These are phyloP conservation scores for Microcera coccophila DNA, from an alignment of 2,329 filamentous ascomycete species.

Conservation along the genomic window DNA sequence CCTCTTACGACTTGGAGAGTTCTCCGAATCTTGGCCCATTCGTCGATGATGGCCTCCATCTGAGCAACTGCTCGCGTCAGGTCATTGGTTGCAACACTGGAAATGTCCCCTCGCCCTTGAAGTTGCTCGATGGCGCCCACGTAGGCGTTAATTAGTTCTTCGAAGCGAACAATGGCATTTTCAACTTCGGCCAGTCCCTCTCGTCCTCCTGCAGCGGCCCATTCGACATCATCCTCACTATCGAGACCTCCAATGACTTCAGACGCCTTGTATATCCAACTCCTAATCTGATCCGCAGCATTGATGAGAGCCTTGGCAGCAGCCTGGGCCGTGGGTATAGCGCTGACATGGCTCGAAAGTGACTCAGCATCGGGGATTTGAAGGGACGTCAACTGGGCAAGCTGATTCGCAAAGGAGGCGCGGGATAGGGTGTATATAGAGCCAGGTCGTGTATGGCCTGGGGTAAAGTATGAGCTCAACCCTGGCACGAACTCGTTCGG, in stretches of 20 bases:
- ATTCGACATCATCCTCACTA: slow-evolving; percentile 95
- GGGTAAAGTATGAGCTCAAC: slow-evolving; percentile 62
- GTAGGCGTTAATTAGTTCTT: slow-evolving; percentile 86
- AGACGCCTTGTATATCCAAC: slow-evolving; percentile 89
- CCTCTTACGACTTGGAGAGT: slow-evolving; percentile 76
- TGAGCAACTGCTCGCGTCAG: slow-evolving; percentile 73
- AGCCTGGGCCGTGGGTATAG: slow-evolving; percentile 79
- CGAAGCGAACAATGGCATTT: slow-evolving; percentile 75
- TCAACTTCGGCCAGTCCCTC: slow-evolving; percentile 73
- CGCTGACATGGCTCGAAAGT: slow-evolving; percentile 75
- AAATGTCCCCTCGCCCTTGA: slow-evolving; percentile 74
- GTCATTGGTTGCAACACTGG: slow-evolving; percentile 64
- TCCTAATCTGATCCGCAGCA: slow-evolving; percentile 85
- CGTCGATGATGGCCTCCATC: slow-evolving; percentile 81
- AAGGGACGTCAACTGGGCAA: slow-evolving; percentile 86
- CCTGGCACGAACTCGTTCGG: slow-evolving; percentile 47
- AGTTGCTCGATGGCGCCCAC: slow-evolving; percentile 90
- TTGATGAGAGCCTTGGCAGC: slow-evolving; percentile 79
- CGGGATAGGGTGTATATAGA: slow-evolving; percentile 93
- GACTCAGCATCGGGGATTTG: slow-evolving; percentile 82
- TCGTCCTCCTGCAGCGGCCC: slow-evolving; percentile 83
- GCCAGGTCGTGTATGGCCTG: slow-evolving; percentile 64
- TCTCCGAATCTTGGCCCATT: slow-evolving; percentile 79
- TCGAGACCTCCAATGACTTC: slow-evolving; percentile 86
- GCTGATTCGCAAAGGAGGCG: slow-evolving; percentile 87